Evolutionary conservation across 148 eudicot species (phyloP).

Genomic region (Vaccinium darrowii): DNA sequence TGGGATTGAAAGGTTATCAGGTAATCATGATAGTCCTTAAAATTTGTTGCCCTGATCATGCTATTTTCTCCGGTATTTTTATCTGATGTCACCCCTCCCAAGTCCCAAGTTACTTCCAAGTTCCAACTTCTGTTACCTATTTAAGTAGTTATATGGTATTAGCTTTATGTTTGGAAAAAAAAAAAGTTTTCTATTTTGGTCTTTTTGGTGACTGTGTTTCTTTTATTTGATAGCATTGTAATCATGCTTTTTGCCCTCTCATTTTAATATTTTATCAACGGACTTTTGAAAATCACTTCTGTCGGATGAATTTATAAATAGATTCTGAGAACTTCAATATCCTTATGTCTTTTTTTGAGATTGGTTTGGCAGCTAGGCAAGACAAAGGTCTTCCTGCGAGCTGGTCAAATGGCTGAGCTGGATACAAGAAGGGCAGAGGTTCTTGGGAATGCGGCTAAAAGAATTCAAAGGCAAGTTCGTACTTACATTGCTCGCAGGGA

Average conservation of each 20-base stretch:
- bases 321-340: background rate
- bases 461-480: constrained; percentile 81
- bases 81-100: constrained; percentile 7
- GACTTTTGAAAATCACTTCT: background rate
- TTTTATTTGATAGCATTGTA: background rate
- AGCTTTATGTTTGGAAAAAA: background rate
- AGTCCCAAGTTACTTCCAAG: background rate
- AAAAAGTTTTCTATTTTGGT: background rate
- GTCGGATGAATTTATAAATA: background rate
- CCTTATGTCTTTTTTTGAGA: constrained; percentile 9
- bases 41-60: background rate
- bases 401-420: constrained; percentile 99
- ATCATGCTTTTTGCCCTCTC: background rate
- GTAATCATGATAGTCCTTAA: constrained; percentile 32
- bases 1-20: constrained; percentile 97
- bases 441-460: constrained; percentile 87
- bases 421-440: constrained; percentile 94
- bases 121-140: constrained; percentile 11
- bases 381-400: constrained; percentile 93
- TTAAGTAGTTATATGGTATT: background rate
- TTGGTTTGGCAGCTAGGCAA: constrained; percentile 79
- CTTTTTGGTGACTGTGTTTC: background rate
- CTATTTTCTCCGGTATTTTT: background rate
- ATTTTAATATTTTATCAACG: background rate
- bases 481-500: constrained; percentile 90